Base-by-base conservation (phyloP, 305 asterid species). In the Fraxinus xanthoxyloides region DNA sequence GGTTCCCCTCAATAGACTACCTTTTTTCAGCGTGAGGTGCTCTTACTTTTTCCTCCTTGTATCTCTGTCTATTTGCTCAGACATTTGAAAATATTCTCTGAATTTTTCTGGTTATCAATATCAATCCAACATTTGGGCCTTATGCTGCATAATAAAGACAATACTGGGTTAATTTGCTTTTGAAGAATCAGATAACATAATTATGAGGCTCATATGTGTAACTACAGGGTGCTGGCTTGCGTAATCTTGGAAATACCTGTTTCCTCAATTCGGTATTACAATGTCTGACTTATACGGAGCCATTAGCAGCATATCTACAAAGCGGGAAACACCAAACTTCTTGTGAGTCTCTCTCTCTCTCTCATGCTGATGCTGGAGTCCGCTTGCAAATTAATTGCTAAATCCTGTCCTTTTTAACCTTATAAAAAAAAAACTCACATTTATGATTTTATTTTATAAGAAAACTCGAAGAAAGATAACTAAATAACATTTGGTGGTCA, bases 211-310 rank as follows among this genome's bases (percentile, higher is more conserved):
- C 67, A 72, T 67, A 75, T 83, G 40, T 82, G 34, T 40, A 72
- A 83, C 75, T 84, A 75, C 97, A 97, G 99, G 99, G 99, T 72
- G 99, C 99, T 32, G 99, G 99, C 65, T 88, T 97, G 85, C 94
- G 94, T 80, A 97, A 97, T 85, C 98, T 97, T 34, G 99, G 99
- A 76, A 97, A 97, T 76, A 97, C 99, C 10, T 97, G 99, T 84
- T 97, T 91, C 82, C 95, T 97, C 69, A 97, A 97, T 84, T 91
- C 99, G 8, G 99, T 97, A 31, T 83, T 97, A 85, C 99, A 97
- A 81, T 97, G 99, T 48, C 87, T 97, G 83, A 97, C 99, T 38
- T 97, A 97, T 87, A 97, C 99, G 4, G 98, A 95, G 84, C 99
- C 99, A 3, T 89, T 97, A 82, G 99, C 98, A 19, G 98, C 99